Conservation (phyloP, 1,284 basidiomycete species). For the Anthracocystis panici-leucophaei region DNA sequence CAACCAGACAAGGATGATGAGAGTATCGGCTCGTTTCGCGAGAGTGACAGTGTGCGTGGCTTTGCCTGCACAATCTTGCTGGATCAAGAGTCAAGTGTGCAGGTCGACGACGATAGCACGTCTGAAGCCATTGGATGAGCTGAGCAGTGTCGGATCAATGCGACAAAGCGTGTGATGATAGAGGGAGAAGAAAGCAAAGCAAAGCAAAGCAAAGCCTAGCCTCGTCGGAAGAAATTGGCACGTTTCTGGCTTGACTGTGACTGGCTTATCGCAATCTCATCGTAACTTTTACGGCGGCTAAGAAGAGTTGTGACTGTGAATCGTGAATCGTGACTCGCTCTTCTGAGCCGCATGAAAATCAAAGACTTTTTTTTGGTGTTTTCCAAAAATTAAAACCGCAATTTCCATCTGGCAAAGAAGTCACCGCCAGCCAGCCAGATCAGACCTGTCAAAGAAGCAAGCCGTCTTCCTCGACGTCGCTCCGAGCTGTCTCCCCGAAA, state of each 20-base stretch:
- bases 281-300: neutral
- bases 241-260: neutral
- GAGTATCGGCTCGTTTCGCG: neutral
- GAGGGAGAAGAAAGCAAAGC: neutral
- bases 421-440: neutral
- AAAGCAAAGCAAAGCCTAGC: neutral
- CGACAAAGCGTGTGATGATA: slow-evolving; percentile 3
- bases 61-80: slow-evolving; percentile 31
- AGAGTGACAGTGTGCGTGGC: neutral
- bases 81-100: slow-evolving; percentile 31
- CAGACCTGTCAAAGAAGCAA: slow-evolving; percentile 9
- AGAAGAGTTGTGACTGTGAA: neutral
- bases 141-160: neutral
- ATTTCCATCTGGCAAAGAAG: neutral
- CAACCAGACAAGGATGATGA: slow-evolving; percentile 2
- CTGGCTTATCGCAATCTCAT: slow-evolving; percentile 11
- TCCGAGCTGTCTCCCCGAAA: slow-evolving; percentile 12
- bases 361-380: too few species aligned
- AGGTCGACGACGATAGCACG: slow-evolving; percentile 29
- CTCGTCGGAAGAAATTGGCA: slow-evolving; percentile 16
- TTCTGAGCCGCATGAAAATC: too few species aligned
- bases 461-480: slow-evolving; percentile 15
- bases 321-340: slow-evolving; percentile 13
- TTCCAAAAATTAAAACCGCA: neutral
- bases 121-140: slow-evolving; percentile 16